A percentile compares a stretch with the other conserved stretches of the same genome.
phyloP scores from a whole-genome alignment of 805 yeast species.

The Cyberlindnera nakhonratchasimensis region DNA sequence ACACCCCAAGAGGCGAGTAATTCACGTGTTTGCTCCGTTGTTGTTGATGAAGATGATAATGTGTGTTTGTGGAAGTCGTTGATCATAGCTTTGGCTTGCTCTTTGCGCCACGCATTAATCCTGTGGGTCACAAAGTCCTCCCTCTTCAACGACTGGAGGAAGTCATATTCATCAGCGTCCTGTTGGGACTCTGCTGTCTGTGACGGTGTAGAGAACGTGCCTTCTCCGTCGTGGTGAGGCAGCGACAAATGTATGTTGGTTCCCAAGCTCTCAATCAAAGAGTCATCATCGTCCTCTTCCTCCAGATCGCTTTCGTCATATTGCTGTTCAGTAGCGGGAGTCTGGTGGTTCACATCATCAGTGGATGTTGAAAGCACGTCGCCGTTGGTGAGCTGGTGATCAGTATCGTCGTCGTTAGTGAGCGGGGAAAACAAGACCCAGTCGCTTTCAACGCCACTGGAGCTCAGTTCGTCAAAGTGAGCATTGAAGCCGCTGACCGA shows the following conservation, averaged over 20 bases:
- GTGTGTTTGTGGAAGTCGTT: conserved; percentile 21
- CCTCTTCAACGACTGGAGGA: conserved; percentile 11
- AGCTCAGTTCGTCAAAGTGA: conserved; percentile 23
- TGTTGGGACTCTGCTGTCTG: neutral
- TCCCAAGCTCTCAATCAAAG: conserved; percentile 26
- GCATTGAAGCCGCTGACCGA: conserved; percentile 1
- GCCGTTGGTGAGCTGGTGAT: neutral
- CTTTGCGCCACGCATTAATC: conserved; percentile 29
- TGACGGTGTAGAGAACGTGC: conserved; percentile 11
- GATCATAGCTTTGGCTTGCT: conserved; percentile 26
- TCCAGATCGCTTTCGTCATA: conserved; percentile 12
- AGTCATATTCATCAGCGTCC: conserved; percentile 9
- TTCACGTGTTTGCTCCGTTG: conserved; percentile 17
- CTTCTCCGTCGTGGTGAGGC: conserved; percentile 14
- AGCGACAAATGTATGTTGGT: conserved; percentile 14
- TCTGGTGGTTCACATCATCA: conserved; percentile 2
- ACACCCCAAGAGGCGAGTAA: conserved; percentile 35
- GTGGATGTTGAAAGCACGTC: conserved; percentile 22
- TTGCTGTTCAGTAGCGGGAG: conserved; percentile 1
- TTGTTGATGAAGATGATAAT: conserved; percentile 5
- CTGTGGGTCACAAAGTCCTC: conserved; percentile 25
- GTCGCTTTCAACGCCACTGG: conserved; percentile 26
- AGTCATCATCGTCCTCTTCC: conserved; percentile 27
- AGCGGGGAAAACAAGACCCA: conserved; percentile 28
- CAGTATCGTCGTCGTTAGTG: conserved; percentile 9